Conservation (phyloP, 495 filamentous ascomycete species). For the Trichoderma virens region DNA sequence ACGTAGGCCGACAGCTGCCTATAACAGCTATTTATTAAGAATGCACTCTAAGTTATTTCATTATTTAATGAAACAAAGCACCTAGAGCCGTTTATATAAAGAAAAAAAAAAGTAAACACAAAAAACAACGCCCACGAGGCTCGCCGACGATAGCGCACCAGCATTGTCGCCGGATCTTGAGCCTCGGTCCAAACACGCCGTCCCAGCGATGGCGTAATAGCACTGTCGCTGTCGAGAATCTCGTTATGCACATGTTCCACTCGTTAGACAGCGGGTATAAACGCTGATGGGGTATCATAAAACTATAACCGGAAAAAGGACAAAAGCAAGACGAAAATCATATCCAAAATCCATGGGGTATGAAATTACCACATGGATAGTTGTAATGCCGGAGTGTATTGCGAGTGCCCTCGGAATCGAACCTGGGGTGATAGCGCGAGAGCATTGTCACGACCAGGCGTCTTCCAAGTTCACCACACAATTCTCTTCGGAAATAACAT, state of each 20-base stretch:
- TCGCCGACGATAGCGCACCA: conserved; percentile 44
- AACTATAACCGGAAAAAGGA: conserved; percentile 12
- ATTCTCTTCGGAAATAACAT: conserved; percentile 33
- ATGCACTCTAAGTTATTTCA: not conserved
- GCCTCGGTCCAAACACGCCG: conserved; percentile 45
- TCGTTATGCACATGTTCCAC: conserved; percentile 11
- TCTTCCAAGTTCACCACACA: conserved; percentile 18
- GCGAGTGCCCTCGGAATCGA: not conserved
- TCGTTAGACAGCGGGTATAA: conserved; percentile 41
- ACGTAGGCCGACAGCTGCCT: no score
- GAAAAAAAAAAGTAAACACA: conserved; percentile 11
- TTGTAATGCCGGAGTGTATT: not conserved
- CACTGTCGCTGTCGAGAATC: conserved; percentile 46
- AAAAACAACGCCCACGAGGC: conserved; percentile 44
- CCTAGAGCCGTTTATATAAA: not conserved
- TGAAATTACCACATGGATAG: not conserved
- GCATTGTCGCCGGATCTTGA: conserved; percentile 41
- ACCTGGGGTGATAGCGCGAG: conserved; percentile 29
- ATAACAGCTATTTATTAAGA: not conserved
- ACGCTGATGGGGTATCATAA: conserved; percentile 53
- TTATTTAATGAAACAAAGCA: not conserved
- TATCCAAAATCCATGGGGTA: not conserved
- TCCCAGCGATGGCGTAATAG: conserved; percentile 53
- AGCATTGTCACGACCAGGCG: conserved; percentile 30
- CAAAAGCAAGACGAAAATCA: conserved; percentile 12